Conservation (phyloP, 148 eudicot genomes). For the Fagopyrum tataricum region DNA sequence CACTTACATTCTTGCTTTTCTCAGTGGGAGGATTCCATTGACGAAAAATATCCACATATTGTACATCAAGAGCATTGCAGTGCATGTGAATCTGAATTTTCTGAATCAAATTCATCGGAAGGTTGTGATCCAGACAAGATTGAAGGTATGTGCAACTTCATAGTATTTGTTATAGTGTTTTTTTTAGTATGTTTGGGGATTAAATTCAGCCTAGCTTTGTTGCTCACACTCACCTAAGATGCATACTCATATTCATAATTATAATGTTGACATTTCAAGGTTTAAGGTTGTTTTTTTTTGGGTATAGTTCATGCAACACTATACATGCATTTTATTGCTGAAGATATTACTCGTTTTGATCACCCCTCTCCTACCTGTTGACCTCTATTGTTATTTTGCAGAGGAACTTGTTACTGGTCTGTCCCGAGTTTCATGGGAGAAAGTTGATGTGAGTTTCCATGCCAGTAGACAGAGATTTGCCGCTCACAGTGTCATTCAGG, state of each 20-base stretch:
- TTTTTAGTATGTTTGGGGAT: neutral
- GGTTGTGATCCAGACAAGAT: conserved; percentile 32
- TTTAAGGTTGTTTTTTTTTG: neutral
- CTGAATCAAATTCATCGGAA: conserved; percentile 20
- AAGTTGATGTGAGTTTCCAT: conserved; percentile 96
- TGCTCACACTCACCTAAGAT: neutral
- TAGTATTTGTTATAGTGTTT: neutral
- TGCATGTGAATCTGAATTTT: conserved; percentile 17
- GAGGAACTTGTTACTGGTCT: conserved; percentile 83
- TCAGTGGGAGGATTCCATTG: conserved; percentile 41
- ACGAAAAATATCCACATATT: conserved; percentile 44
- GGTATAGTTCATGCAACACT: neutral
- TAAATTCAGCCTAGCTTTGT: neutral
- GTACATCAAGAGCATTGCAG: conserved; percentile 33
- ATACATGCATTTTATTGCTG: neutral
- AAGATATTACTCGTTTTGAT: neutral
- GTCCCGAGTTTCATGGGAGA: conserved; percentile 88
- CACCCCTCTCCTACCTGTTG: neutral
- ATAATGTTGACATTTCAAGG: neutral
- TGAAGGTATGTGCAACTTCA: conserved; percentile 40
- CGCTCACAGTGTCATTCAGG: conserved; percentile 98
- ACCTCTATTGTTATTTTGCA: conserved; percentile 20
- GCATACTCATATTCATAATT: neutral
- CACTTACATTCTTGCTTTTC: neutral
- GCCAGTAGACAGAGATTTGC: conserved; percentile 59